Percentiles rank a stretch among this genome's conserved stretches.
Evolutionary conservation across 2,329 filamentous ascomycete species (phyloP).

Genomic region (Claviceps arundinis): DNA sequence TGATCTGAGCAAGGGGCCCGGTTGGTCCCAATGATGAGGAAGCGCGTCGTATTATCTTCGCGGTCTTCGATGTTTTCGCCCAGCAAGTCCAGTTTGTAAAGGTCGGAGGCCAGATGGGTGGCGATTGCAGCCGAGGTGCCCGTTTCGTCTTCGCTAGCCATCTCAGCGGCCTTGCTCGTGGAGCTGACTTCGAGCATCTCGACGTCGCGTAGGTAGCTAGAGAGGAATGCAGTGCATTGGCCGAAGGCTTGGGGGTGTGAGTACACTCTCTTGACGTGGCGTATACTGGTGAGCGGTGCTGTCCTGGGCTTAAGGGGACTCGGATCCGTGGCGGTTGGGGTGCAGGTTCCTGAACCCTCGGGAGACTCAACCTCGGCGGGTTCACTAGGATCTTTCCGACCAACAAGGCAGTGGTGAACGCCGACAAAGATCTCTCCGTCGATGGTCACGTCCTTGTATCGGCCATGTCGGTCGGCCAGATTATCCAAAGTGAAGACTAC

Average conservation of each 20-base stretch:
- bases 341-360: conserved; percentile 30
- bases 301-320: conserved; percentile 30
- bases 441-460: conserved; percentile 57
- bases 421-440: conserved; percentile 75
- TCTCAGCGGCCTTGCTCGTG: conserved; percentile 73
- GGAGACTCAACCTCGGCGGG: conserved; percentile 16
- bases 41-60: conserved; percentile 65
- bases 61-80: conserved; percentile 59
- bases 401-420: conserved; percentile 79
- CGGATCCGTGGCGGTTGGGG: conserved; percentile 35
- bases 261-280: conserved; percentile 63
- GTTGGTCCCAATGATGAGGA: conserved; percentile 48
- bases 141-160: conserved; percentile 47
- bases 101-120: conserved; percentile 56
- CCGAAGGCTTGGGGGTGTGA: conserved; percentile 94
- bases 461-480: conserved; percentile 57
- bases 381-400: conserved; percentile 23
- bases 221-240: conserved; percentile 70
- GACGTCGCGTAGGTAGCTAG: conserved; percentile 53
- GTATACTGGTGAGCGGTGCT: conserved; percentile 37
- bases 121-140: conserved; percentile 65
- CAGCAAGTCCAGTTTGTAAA: conserved; percentile 56
- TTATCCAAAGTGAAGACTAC: conserved; percentile 85
- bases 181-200: conserved; percentile 75
- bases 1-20: conserved; percentile 13